phyloP scores from a whole-genome alignment of 2,329 filamentous ascomycete genomes.

The Fusarium sp. region DNA sequence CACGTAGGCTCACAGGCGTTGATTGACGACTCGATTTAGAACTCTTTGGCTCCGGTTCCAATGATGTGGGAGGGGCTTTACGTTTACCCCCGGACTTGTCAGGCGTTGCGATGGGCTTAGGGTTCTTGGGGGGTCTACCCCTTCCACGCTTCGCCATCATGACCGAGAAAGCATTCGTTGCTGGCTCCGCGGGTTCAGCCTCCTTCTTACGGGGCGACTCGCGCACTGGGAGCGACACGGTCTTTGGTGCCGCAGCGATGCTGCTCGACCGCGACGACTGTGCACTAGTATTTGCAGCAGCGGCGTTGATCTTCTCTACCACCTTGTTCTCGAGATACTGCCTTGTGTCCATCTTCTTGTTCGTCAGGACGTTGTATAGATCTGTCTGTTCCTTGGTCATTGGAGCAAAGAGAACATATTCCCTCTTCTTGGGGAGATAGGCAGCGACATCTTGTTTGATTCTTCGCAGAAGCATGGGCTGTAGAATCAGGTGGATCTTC shows the following conservation, averaged over 20 bases:
- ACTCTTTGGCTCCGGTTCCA: conserved; percentile 67
- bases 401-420: conserved; percentile 94
- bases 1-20: conserved; percentile 70
- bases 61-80: conserved; percentile 44
- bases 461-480: conserved; percentile 86
- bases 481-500: conserved; percentile 91
- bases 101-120: conserved; percentile 39
- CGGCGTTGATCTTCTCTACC: conserved; percentile 63
- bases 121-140: conserved; percentile 38
- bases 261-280: conserved; percentile 54
- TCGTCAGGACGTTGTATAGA: conserved; percentile 74
- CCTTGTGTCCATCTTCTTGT: conserved; percentile 68
- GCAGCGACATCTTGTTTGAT: conserved; percentile 94
- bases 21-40: conserved; percentile 77
- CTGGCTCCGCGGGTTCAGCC: conserved; percentile 30
- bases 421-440: conserved; percentile 92
- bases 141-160: conserved; percentile 60
- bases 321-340: conserved; percentile 86
- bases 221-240: conserved; percentile 48
- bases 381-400: conserved; percentile 92
- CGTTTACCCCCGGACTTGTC: conserved; percentile 44
- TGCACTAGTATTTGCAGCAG: conserved; percentile 43
- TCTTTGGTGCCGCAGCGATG: conserved; percentile 29
- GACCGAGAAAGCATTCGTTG: conserved; percentile 60
- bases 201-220: conserved; percentile 50